Percentiles rank a stretch among this genome's conserved stretches.
Conservation (phyloP, 2,329 filamentous ascomycete genomes). For the Neofusicoccum sp. region DNA sequence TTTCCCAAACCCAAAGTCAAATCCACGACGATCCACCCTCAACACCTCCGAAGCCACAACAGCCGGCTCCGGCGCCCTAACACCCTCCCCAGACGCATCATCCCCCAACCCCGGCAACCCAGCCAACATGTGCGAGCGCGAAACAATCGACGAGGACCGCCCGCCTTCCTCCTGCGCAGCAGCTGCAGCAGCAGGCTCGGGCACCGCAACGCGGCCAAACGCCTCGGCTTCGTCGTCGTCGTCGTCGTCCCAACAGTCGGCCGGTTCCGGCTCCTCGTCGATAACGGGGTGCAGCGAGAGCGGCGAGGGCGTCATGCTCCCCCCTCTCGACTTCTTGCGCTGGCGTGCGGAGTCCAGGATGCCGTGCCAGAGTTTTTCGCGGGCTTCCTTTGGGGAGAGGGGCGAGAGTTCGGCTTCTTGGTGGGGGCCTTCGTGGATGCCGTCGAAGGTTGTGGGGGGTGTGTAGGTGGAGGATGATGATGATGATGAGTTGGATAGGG, state of each 20-base stretch:
- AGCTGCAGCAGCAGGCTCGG: neutral
- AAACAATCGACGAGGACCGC: neutral
- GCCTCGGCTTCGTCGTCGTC: neutral
- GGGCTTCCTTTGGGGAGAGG: conserved; percentile 20
- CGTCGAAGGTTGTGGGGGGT: conserved; percentile 21
- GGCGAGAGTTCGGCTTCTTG: conserved; percentile 21
- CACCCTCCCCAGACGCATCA: neutral
- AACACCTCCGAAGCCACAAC: neutral
- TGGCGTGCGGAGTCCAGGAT: conserved; percentile 29
- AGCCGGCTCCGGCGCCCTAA: neutral
- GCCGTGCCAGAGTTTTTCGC: conserved; percentile 27
- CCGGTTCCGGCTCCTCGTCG: conserved; percentile 18
- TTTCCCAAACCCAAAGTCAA: conserved; percentile 15
- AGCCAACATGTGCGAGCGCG: too few species aligned
- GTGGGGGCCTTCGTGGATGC: conserved; percentile 18
- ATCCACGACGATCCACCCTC: neutral
- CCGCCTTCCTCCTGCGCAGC: neutral
- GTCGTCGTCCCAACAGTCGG: neutral
- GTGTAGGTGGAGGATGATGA: neutral
- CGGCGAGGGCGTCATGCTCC: conserved; percentile 19
- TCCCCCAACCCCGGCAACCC: neutral
- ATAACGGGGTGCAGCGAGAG: conserved; percentile 19
- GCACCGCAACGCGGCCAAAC: neutral
- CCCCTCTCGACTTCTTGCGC: conserved; percentile 20
- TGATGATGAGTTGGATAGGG: neutral